Evolutionary conservation across 805 yeast species (phyloP), one percentile per base, ranked within the genome.

Genomic region (Metschnikowia arizonensis): DNA sequence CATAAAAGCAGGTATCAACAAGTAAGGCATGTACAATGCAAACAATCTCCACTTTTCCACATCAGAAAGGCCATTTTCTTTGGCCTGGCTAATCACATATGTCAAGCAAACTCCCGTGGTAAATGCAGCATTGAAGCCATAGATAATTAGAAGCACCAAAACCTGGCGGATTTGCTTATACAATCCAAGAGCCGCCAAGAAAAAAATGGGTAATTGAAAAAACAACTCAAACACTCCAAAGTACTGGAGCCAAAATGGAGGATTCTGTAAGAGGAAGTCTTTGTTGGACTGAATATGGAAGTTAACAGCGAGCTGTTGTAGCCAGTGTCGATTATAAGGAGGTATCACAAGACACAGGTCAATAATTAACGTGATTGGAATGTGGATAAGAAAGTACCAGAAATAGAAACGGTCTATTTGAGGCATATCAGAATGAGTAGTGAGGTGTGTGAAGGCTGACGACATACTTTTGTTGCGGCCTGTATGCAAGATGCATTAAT

Each of bases 121-220:
- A 42, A 85, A 68, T 3, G 83, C 68, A 0, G 97, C 98, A 58
- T 88, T 88, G 55, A 85, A 76, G 3, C 91, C 96, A 62, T 93
- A 91, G 5, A 82, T 56, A 11, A 79, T 65, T 52, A 83, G 62
- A 59, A 70, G 72, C 19, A 61, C 51, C 42, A 57, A 47, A 50
- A 63, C 50, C 44, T 60, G 15, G 43, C 36, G 34, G 44, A 37
- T 23, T 6, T 49, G 46, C 21, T 33, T 15, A 40, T 52, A 46
- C 39, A 64, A 52, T 25, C 48, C 45, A 30, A 47, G 54, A 0
- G 73, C 71, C 10, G 75, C 79, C 11, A 66, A 50, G 35, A 79
- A 56, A 63, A 93, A 93, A 24, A 86, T 69, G 1, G 99, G 99
- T 42, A 86, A 60, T 65, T 91, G 99, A 53, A 85, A 73, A 3